A percentile compares a stretch with the other conserved stretches of the same genome.
phyloP scores from a whole-genome alignment of 495 filamentous ascomycete species.

The Aspergillus conjunctus region DNA sequence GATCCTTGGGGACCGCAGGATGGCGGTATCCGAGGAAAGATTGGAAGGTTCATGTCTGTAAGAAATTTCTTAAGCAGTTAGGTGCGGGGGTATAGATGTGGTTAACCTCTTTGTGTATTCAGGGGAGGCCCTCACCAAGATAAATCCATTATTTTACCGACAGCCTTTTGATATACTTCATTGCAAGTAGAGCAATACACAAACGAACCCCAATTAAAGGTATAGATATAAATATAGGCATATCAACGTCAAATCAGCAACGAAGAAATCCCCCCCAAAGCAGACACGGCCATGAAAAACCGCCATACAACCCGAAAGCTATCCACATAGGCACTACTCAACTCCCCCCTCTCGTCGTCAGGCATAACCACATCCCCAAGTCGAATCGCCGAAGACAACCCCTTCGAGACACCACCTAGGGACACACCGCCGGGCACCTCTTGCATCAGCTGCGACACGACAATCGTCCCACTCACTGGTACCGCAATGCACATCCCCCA shows the following conservation, averaged over 20 bases:
- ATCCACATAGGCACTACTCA: conserved; percentile 11
- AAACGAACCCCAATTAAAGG: no score
- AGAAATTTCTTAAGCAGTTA: no score
- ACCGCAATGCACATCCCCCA: conserved; percentile 67
- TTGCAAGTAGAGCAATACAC: no score
- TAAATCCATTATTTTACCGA: no score
- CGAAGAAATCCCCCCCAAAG: conserved; percentile 20
- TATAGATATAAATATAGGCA: no score
- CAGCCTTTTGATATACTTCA: no score
- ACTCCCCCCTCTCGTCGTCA: conserved; percentile 25
- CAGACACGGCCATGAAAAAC: conserved; percentile 18
- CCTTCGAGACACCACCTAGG: background rate
- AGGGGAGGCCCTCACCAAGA: no score
- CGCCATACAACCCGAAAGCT: conserved; percentile 19
- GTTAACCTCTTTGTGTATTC: no score
- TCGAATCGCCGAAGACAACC: background rate
- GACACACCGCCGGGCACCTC: conserved; percentile 15
- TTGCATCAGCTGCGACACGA: conserved; percentile 51
- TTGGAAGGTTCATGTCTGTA: no score
- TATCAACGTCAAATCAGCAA: conserved; percentile 10
- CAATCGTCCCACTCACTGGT: conserved; percentile 59
- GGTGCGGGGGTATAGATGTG: no score
- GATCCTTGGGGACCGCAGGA: no score
- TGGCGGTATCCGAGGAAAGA: no score
- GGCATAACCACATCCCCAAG: conserved; percentile 53